phyloP scores from a whole-genome alignment of 108 stramenopile species.

The Pinguiococcus pyrenoidosus region DNA sequence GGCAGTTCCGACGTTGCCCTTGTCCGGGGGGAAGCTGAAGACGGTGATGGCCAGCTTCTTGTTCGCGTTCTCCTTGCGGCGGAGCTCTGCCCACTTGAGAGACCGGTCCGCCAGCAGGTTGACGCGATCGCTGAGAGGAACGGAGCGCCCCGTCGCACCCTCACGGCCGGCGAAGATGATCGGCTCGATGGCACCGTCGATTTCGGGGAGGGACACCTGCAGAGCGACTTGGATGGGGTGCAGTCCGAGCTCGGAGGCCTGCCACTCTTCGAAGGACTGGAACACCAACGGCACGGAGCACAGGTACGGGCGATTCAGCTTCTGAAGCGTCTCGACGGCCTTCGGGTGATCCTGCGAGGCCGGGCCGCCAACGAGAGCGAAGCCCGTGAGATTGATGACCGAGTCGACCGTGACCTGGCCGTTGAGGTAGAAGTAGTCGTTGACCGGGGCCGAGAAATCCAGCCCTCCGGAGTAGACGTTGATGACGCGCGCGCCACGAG shows the following conservation, averaged over 20 bases:
- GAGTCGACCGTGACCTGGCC: constrained; percentile 76
- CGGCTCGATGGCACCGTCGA: constrained; percentile 92
- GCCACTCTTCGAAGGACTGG: constrained; percentile 96
- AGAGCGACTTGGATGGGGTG: constrained; percentile 92
- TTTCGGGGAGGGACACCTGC: constrained; percentile 88
- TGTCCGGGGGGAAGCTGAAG: constrained; percentile 94
- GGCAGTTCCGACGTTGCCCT: constrained; percentile 93
- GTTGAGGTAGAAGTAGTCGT: constrained; percentile 69
- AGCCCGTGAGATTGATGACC: constrained; percentile 86
- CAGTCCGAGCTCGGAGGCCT: constrained; percentile 81
- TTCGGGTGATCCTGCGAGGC: constrained; percentile 89
- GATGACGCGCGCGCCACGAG: constrained; percentile 75
- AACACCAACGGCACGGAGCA: constrained; percentile 91
- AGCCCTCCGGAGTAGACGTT: constrained; percentile 83
- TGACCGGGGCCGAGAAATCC: constrained; percentile 87
- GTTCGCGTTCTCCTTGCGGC: constrained; percentile 62
- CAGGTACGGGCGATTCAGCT: constrained; percentile 80
- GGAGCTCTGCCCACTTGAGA: constrained; percentile 71
- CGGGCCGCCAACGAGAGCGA: constrained; percentile 86
- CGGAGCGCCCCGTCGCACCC: constrained; percentile 75
- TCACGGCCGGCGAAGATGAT: constrained; percentile 91
- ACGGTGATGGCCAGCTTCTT: constrained; percentile 94
- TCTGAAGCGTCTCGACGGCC: constrained; percentile 70
- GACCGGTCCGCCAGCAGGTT: constrained; percentile 78
- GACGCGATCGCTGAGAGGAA: constrained; percentile 84